These are phyloP conservation scores for Chloris gayana DNA, from an alignment of 176 grass and related monocot genomes.

Conservation along the genomic window DNA sequence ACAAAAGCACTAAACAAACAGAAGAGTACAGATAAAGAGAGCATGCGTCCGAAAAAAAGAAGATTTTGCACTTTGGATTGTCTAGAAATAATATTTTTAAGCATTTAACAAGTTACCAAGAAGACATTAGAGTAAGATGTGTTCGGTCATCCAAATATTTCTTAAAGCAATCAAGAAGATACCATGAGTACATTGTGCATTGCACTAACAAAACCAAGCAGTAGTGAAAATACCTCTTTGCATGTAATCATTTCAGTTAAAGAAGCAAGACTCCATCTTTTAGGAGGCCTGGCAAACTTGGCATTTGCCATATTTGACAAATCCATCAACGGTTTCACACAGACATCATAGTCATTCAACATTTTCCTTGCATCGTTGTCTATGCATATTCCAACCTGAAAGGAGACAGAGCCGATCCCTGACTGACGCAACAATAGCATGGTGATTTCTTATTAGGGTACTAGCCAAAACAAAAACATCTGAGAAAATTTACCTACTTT, in stretches of 20 bases:
- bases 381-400: slow-evolving; percentile 91
- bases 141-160: neutral
- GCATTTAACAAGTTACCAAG: slow-evolving; percentile 2
- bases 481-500: slow-evolving; percentile 57
- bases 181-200: neutral
- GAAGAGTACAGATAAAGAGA: slow-evolving; percentile 14
- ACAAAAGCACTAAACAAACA: neutral
- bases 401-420: slow-evolving; percentile 6
- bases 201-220: slow-evolving; percentile 1
- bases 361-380: slow-evolving; percentile 82
- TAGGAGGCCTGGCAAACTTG: slow-evolving; percentile 58
- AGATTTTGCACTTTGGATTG: neutral
- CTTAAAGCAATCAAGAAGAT: neutral
- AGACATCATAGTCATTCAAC: slow-evolving; percentile 70
- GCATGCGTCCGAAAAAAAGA: slow-evolving; percentile 1
- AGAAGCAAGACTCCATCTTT: slow-evolving; percentile 80
- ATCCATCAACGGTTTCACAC: slow-evolving; percentile 75
- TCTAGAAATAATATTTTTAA: neutral
- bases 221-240: slow-evolving; percentile 61
- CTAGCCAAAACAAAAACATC: neutral
- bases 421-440: neutral
- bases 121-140: neutral
- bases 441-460: neutral
- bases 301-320: slow-evolving; percentile 78
- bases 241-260: slow-evolving; percentile 85